These are phyloP conservation scores for Verticillium albo-atrum DNA, from an alignment of 2,329 filamentous ascomycete species.

Conservation along the genomic window DNA sequence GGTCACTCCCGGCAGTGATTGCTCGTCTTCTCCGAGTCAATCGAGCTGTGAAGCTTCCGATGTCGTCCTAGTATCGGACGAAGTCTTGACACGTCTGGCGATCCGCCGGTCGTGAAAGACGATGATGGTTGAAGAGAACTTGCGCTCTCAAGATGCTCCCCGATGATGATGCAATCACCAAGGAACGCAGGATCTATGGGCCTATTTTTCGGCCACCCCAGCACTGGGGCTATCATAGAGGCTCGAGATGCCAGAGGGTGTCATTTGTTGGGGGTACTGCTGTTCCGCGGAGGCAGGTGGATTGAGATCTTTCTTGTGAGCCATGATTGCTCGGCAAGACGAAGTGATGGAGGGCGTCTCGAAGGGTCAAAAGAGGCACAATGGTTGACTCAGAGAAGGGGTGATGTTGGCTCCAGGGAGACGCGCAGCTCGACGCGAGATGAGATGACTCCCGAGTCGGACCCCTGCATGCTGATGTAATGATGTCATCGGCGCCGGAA, in stretches of 20 bases:
- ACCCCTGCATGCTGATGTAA: not conserved
- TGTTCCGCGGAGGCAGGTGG: not conserved
- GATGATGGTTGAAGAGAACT: not conserved
- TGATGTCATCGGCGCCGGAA: not conserved
- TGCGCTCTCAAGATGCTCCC: not conserved
- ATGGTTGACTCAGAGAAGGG: not conserved
- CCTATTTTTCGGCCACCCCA: conserved; percentile 42
- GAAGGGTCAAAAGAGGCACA: not conserved
- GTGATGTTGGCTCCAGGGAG: not conserved
- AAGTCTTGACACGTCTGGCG: not conserved
- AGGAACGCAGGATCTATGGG: conserved; percentile 17
- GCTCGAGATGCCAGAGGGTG: conserved; percentile 13
- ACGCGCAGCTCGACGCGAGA: not conserved
- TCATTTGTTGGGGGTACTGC: conserved; percentile 8
- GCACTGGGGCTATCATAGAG: conserved; percentile 45
- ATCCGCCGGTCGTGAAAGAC: not conserved
- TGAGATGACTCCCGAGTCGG: not conserved
- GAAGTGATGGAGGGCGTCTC: not conserved
- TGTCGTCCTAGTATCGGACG: not conserved
- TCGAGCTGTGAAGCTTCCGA: not conserved
- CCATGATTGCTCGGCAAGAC: not conserved
- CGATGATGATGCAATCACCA: not conserved
- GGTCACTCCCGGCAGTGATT: not conserved
- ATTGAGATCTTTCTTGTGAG: not conserved
- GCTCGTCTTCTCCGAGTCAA: not conserved